phyloP scores from a whole-genome alignment of 2,329 filamentous ascomycete species.

The Diaporthe citri region DNA sequence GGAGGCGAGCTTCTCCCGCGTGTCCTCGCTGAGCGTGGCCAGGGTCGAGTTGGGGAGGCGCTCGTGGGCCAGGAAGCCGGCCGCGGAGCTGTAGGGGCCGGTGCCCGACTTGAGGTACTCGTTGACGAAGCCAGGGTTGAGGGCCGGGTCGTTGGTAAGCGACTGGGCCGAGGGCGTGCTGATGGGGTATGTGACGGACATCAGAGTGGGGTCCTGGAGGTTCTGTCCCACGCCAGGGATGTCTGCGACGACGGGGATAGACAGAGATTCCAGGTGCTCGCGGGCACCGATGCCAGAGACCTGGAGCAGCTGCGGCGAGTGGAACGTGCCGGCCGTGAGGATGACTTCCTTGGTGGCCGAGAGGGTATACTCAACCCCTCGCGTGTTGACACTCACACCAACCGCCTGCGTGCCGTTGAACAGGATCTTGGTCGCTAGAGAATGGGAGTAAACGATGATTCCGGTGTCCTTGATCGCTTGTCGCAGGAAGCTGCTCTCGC shows the following conservation, averaged over 20 bases:
- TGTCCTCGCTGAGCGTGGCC: conserved; percentile 23
- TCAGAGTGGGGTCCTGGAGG: conserved; percentile 33
- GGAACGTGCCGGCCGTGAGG: conserved; percentile 56
- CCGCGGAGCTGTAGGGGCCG: conserved; percentile 32
- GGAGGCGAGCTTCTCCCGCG: conserved; percentile 23
- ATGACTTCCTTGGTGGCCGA: conserved; percentile 52
- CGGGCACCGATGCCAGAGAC: conserved; percentile 50
- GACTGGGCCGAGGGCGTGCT: conserved; percentile 26
- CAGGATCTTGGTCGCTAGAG: conserved; percentile 23
- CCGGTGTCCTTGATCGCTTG: conserved; percentile 44
- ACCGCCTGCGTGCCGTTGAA: conserved; percentile 27
- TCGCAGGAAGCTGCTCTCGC: conserved; percentile 36
- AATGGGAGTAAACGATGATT: conserved; percentile 34
- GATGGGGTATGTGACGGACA: conserved; percentile 27
- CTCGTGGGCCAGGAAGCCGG: conserved; percentile 34
- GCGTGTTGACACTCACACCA: conserved; percentile 30
- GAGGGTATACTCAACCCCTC: conserved; percentile 29
- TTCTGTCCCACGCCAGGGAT: conserved; percentile 44
- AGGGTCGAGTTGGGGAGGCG: conserved; percentile 32
- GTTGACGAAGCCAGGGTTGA: neutral
- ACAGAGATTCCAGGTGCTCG: conserved; percentile 46
- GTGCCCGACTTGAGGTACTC: conserved; percentile 10
- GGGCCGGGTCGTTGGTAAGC: neutral
- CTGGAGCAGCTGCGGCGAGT: conserved; percentile 55
- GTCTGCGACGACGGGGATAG: conserved; percentile 47